Conservation (phyloP, 306 rosid genomes). For the Sesbania bispinosa region DNA sequence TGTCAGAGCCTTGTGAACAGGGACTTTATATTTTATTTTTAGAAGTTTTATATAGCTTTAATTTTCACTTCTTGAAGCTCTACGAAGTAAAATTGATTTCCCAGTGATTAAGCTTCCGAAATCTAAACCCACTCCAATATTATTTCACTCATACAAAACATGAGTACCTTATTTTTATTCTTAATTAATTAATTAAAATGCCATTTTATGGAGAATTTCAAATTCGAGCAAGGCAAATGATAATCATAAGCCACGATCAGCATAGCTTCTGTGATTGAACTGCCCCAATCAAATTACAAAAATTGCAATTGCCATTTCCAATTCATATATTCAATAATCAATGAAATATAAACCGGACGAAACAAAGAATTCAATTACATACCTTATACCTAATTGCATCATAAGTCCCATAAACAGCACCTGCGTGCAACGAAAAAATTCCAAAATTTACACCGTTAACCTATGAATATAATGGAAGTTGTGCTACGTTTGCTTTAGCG, state of each 20-base stretch:
- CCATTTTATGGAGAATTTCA: not conserved
- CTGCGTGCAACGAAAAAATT: conserved; percentile 19
- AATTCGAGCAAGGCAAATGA: not conserved
- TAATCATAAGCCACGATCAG: not conserved
- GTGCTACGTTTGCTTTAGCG: not conserved
- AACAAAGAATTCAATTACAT: not conserved
- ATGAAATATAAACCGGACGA: not conserved
- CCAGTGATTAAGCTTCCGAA: not conserved
- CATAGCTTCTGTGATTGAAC: not conserved
- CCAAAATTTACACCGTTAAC: not conserved
- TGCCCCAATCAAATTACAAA: conserved; percentile 10
- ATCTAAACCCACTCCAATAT: not conserved
- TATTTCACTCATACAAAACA: not conserved
- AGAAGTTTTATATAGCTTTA: not conserved
- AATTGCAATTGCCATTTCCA: not conserved
- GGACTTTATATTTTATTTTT: too few species aligned
- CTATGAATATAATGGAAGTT: conserved; percentile 1
- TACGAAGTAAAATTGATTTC: not conserved
- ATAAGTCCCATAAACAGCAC: conserved; percentile 53
- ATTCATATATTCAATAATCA: conserved; percentile 23
- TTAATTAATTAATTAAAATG: not conserved
- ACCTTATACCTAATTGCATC: conserved; percentile 51
- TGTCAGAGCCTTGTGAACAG: not conserved
- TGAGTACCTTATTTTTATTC: not conserved
- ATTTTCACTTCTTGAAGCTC: not conserved